Conservation (phyloP, 345 rosid species). For the Raphanus raphanistrum region DNA sequence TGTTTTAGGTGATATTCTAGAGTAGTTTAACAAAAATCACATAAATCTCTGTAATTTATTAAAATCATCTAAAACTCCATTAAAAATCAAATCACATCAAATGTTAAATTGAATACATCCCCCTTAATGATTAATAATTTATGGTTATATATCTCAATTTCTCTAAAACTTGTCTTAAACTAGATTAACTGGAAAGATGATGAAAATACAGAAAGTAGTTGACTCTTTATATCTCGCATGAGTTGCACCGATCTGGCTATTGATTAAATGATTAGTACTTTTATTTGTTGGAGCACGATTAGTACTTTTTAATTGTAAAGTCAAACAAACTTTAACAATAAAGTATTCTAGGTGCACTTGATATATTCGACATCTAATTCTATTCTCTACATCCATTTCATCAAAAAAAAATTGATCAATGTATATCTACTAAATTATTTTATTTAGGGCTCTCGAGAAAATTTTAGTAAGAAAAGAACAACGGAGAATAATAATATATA, state of each 20-base stretch:
- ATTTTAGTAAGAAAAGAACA: not conserved
- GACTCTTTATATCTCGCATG: not conserved
- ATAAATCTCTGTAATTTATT: too few relatives aligned
- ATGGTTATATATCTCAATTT: not conserved
- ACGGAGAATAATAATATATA: not conserved
- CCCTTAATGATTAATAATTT: not conserved
- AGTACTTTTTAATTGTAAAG: slow-evolving; percentile 1
- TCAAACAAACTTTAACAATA: not conserved
- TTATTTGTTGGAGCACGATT: not conserved
- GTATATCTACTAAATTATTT: not conserved
- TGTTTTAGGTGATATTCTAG: too few relatives aligned
- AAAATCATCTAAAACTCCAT: too few relatives aligned
- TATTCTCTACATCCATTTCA: not conserved
- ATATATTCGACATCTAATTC: not conserved
- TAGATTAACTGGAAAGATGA: not conserved
- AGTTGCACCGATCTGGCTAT: slow-evolving; percentile 11
- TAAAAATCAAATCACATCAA: too few relatives aligned
- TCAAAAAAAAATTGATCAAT: not conserved
- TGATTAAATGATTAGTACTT: slow-evolving; percentile 3
- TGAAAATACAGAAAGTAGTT: not conserved
- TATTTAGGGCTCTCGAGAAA: not conserved
- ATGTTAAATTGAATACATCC: too few relatives aligned
- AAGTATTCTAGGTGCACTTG: not conserved
- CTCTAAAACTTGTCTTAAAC: not conserved
- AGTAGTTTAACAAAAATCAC: too few relatives aligned